Base-by-base conservation (phyloP, 2,329 filamentous ascomycete species). In the Dothiorella sarmentorum region DNA sequence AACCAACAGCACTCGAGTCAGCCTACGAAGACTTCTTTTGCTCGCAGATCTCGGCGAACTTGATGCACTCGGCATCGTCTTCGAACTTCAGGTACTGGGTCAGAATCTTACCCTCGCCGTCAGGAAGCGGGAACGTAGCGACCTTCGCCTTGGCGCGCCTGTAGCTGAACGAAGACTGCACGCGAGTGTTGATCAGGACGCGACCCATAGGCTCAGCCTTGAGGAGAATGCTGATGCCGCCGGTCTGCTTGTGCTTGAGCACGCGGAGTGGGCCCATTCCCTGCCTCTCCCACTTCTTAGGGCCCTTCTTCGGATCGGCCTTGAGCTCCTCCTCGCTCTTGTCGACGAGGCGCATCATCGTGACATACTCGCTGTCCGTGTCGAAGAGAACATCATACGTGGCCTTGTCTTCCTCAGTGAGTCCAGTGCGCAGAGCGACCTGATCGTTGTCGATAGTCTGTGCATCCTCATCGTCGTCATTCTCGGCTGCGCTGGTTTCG, bases 191-290 rank as follows among this genome's bases (percentile, higher is more conserved):
- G 44, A 73, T 61, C 4, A 67, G 64, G 2, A 66, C 68, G 2
- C 62, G 61, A 13, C 72, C 72, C 43, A 65, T 69, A 11, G 66
- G 61, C 17, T 43, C 37, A 13, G 70, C 64, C 51, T 71, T 70
- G 33, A 73, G 66, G 10, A 71, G 67, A 11, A 73, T 61, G 27
- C 71, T 63, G 49, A 66, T 67, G 38, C 68, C 70, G 38, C 66
- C 67, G 20, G 64, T 68, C 42, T 66, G 62, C 57, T 73, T 73
- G 61, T 71, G 67, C 61, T 70, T 71, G 42, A 74, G 65, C 26
- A 74, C 69, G 63, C 68, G 71, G 3, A 74, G 60, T 3, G 68
- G 67, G 11, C 70, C 72, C 26, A 66, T 68, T 2, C 67, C 68
- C 29, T 68, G 59, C 47, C 63, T 70, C 24, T 67, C 64, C 71